A percentile compares a stretch with the other conserved stretches of the same genome.
Evolutionary conservation across 2,329 filamentous ascomycete species (phyloP).

Genomic region (Zasmidium cellare): DNA sequence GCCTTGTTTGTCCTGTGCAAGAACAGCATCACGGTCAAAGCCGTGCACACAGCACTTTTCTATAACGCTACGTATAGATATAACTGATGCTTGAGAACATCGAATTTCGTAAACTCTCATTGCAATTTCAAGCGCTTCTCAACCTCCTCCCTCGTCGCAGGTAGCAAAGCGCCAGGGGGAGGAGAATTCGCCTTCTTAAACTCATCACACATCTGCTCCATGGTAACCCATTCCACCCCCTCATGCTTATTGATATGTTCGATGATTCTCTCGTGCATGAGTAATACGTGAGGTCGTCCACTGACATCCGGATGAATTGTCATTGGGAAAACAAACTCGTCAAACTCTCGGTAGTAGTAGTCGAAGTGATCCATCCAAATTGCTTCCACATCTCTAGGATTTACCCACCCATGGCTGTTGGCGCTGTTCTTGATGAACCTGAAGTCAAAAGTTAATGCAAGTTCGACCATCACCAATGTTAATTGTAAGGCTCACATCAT

Average conservation of each 20-base stretch:
- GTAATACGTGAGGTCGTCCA: conserved; percentile 66
- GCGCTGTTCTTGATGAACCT: conserved; percentile 62
- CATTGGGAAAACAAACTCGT: conserved; percentile 74
- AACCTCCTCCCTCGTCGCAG: conserved; percentile 53
- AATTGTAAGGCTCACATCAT: conserved; percentile 49
- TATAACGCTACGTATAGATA: too few relatives aligned
- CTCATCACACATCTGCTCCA: conserved; percentile 68
- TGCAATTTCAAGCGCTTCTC: conserved; percentile 28
- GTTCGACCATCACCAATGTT: neutral
- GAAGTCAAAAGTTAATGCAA: conserved; percentile 54
- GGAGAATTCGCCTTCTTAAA: conserved; percentile 65
- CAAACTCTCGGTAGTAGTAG: conserved; percentile 73
- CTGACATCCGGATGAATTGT: conserved; percentile 69
- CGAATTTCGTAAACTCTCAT: neutral
- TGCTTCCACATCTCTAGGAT: conserved; percentile 58
- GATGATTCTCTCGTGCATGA: conserved; percentile 72
- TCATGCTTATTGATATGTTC: conserved; percentile 65
- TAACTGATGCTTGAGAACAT: neutral
- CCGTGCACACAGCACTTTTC: too few relatives aligned
- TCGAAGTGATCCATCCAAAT: conserved; percentile 67
- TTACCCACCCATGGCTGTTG: conserved; percentile 61
- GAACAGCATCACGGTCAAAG: too few relatives aligned
- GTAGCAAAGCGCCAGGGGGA: conserved; percentile 59
- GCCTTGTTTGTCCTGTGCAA: too few relatives aligned
- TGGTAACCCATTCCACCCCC: conserved; percentile 64